Percentiles rank a stretch among this genome's conserved stretches.
Evolutionary conservation across 2,329 filamentous ascomycete genomes (phyloP).

Genomic region (Setomelanomma holmii): DNA sequence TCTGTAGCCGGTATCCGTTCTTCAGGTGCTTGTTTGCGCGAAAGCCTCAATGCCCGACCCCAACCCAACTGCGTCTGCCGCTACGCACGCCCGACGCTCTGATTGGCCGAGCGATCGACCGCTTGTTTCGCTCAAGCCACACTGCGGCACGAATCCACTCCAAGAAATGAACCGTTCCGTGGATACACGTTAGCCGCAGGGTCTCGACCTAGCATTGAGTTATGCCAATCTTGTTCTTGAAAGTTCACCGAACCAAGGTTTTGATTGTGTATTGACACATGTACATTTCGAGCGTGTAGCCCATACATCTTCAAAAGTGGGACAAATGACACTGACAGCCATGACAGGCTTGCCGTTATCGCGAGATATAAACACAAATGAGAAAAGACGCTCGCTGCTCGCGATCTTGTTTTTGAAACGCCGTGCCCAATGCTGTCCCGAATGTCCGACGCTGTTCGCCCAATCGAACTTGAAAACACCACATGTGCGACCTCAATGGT

Average conservation of each 20-base stretch:
- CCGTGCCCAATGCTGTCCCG: slow-evolving; percentile 32
- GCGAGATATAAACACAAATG: slow-evolving; percentile 10
- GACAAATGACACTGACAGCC: neutral
- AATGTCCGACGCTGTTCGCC: slow-evolving; percentile 20
- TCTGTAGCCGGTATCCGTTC: neutral
- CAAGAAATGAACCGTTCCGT: slow-evolving; percentile 10
- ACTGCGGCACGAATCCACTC: neutral
- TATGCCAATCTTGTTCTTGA: neutral
- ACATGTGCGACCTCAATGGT: slow-evolving; percentile 9
- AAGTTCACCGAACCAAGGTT: neutral
- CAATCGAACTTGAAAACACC: slow-evolving; percentile 20
- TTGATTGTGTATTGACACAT: neutral
- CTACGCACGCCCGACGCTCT: neutral
- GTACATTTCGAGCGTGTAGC: neutral
- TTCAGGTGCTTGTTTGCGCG: neutral
- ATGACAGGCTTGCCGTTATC: neutral
- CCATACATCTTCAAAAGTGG: neutral
- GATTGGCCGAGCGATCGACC: neutral
- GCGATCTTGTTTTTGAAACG: slow-evolving; percentile 29
- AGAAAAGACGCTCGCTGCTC: slow-evolving; percentile 14
- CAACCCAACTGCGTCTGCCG: neutral
- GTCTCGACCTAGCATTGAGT: slow-evolving; percentile 4
- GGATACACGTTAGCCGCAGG: slow-evolving; percentile 1
- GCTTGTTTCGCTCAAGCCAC: neutral
- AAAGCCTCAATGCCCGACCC: neutral